Evolutionary conservation across 2,329 filamentous ascomycete species (phyloP).

Genomic region (Didymella segeticola): DNA sequence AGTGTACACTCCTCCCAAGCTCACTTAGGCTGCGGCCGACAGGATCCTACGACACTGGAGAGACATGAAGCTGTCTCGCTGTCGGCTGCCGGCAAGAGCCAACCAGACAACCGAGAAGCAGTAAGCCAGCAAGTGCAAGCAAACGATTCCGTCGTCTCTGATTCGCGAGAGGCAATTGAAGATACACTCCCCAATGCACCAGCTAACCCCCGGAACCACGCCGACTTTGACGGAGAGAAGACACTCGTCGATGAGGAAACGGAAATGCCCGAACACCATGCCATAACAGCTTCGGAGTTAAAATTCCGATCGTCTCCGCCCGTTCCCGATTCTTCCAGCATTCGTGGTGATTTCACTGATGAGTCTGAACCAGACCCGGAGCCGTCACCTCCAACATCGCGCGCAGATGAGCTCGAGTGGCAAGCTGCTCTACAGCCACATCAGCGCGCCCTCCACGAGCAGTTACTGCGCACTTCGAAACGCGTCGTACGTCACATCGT

Average conservation of each 20-base stretch:
- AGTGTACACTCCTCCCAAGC: too few species aligned
- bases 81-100: not conserved
- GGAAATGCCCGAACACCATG: not conserved
- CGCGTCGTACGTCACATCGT: conserved; percentile 55
- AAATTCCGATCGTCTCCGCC: conserved; percentile 35
- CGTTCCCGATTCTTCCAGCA: conserved; percentile 26
- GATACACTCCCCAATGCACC: conserved; percentile 4
- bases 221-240: conserved; percentile 11
- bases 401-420: conserved; percentile 48
- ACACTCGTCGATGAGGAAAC: conserved; percentile 13
- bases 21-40: too few species aligned
- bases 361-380: conserved; percentile 25
- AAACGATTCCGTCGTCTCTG: conserved; percentile 4
- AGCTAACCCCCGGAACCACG: not conserved
- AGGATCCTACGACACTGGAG: too few species aligned
- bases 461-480: conserved; percentile 51
- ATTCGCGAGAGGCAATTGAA: conserved; percentile 17
- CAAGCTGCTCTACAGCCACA: conserved; percentile 48
- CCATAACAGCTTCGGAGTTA: conserved; percentile 10
- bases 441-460: conserved; percentile 49
- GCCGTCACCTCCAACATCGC: conserved; percentile 25
- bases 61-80: not conserved
- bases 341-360: conserved; percentile 39
- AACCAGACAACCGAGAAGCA: not conserved
- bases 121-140: not conserved